Evolutionary conservation across 208 protist genomes (phyloP).

Genomic region (Acanthamoeba divionensis): DNA sequence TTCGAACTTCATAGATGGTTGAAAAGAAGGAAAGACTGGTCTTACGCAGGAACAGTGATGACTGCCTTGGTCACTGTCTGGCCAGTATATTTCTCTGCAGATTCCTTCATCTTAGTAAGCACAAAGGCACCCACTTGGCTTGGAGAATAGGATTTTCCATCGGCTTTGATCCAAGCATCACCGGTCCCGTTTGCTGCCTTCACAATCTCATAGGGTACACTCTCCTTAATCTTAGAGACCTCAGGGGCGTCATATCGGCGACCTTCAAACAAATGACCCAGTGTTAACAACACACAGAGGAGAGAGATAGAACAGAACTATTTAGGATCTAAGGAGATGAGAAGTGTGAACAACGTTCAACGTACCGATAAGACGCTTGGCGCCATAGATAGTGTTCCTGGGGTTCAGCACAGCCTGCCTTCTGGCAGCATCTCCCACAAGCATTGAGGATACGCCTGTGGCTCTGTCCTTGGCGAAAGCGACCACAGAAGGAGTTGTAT

Average conservation of each 20-base stretch:
- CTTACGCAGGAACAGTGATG: constrained; percentile 83
- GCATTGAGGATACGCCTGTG: constrained; percentile 74
- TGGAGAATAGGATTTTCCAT: constrained; percentile 81
- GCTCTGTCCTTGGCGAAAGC: constrained; percentile 89
- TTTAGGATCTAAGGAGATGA: neutral
- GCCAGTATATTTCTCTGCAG: constrained; percentile 61
- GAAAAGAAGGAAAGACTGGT: neutral
- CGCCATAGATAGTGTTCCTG: constrained; percentile 91
- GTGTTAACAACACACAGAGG: neutral
- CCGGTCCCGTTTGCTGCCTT: constrained; percentile 81
- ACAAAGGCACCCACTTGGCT: constrained; percentile 87
- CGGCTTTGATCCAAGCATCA: constrained; percentile 92
- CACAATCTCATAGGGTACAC: constrained; percentile 95
- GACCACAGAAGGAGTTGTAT: constrained; percentile 92
- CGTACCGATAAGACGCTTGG: constrained; percentile 89
- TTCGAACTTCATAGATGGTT: neutral
- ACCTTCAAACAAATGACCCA: neutral
- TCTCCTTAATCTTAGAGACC: constrained; percentile 78
- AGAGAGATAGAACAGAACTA: neutral
- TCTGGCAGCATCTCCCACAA: constrained; percentile 84
- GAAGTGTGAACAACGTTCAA: constrained; percentile 72
- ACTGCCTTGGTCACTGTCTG: constrained; percentile 76
- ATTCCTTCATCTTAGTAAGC: constrained; percentile 85
- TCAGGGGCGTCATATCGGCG: constrained; percentile 72
- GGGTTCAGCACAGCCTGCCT: constrained; percentile 89